Evolutionary conservation across 1,284 basidiomycete species (phyloP), one percentile per base, ranked within the genome.

Genomic region (Xerocomus cyaneibrunnescens): DNA sequence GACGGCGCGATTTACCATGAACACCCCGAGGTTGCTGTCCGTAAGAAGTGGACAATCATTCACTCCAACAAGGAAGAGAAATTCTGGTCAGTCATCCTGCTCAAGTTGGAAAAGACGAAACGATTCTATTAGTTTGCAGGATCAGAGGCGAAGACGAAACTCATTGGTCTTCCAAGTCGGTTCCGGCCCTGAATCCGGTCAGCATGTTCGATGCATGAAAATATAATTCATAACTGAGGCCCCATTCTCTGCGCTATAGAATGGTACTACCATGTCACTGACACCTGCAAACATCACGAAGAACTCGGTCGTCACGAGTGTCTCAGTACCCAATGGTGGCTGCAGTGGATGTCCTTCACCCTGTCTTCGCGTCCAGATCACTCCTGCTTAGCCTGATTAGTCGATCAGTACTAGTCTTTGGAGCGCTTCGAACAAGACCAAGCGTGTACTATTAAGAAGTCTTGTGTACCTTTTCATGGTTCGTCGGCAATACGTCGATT

Each of bases 261-360:
- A 23, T 2, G 14, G 7, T 10, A 6, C 6, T 25, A 7, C 25
- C 0, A 27, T n/a, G n/a, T n/a, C n/a, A n/a, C n/a, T n/a, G n/a
- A n/a, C n/a, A n/a, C n/a, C n/a, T n/a, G n/a, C n/a, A n/a, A n/a
- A n/a, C n/a, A n/a, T n/a, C n/a, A n/a, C n/a, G n/a, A n/a, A n/a
- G n/a, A n/a, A n/a, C n/a, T n/a, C n/a, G n/a, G n/a, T n/a, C n/a
- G n/a, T 37, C 27, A 17, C 1, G n/a, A 10, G 21, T 36, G 5
- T 30, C n/a, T n/a, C n/a, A 8, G 28, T 10, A 27, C 9, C 25
- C 28, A 30, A 30, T 22, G 13, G n/a, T 27, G 23, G 9, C 23
- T 38, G 49, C 17, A 52, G 50, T 22, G 48, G 48, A 32, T 43
- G 23, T 17, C 51, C 51, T 37, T 43, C 51, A 9, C 19, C 17